These are phyloP conservation scores for Rhynchosporium agropyri DNA, from an alignment of 2,329 filamentous ascomycete genomes.

Conservation along the genomic window DNA sequence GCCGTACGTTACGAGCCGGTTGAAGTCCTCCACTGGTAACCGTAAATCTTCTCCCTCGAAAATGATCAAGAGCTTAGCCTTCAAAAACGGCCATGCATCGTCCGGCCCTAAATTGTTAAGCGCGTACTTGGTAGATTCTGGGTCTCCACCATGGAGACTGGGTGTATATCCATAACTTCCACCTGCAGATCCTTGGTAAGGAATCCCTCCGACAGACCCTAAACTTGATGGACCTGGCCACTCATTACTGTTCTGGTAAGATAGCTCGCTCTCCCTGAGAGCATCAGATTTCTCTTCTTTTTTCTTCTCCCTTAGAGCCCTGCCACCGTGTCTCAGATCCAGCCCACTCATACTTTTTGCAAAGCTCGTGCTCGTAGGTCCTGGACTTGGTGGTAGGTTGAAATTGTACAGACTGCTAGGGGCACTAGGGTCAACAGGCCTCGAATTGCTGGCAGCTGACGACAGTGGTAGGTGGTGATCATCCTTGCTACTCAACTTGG, in stretches of 20 bases:
- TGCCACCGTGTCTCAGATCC: conserved; percentile 76
- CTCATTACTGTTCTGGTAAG: conserved; percentile 41
- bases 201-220: conserved; percentile 48
- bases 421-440: conserved; percentile 72
- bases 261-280: conserved; percentile 41
- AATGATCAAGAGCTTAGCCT: conserved; percentile 73
- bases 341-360: conserved; percentile 80
- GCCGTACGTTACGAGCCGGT: conserved; percentile 66
- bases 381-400: conserved; percentile 72
- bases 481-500: conserved; percentile 73
- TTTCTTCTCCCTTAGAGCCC: conserved; percentile 78
- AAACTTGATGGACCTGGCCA: conserved; percentile 59
- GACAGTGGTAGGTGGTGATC: conserved; percentile 74
- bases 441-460: conserved; percentile 76
- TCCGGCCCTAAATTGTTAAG: conserved; percentile 72
- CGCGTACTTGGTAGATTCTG: conserved; percentile 62
- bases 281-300: conserved; percentile 63
- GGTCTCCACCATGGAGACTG: conserved; percentile 53
- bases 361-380: conserved; percentile 66
- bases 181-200: conserved; percentile 39
- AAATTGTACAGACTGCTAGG: conserved; percentile 80
- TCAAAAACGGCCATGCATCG: conserved; percentile 81
- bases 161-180: conserved; percentile 36
- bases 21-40: conserved; percentile 82
- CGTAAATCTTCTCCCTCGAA: conserved; percentile 82